These are phyloP conservation scores for Cladosporium sphaerospermum DNA, from an alignment of 2,329 filamentous ascomycete genomes.

Conservation along the genomic window DNA sequence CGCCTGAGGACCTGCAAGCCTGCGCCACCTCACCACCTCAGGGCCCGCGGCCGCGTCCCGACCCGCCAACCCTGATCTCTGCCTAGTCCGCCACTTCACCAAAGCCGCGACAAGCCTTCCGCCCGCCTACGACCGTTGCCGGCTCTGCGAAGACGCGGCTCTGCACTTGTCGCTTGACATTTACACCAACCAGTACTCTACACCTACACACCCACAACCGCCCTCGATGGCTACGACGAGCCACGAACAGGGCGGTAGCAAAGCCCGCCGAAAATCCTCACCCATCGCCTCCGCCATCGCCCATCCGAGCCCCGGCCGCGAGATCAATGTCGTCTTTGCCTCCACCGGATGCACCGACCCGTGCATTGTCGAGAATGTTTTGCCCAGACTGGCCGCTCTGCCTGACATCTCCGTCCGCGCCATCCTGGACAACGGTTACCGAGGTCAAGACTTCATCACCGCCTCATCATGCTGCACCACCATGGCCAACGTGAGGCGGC, in stretches of 20 bases:
- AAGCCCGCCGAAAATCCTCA: neutral
- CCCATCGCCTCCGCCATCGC: neutral
- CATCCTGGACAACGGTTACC: conserved; percentile 29
- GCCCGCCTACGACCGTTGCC: too few species aligned
- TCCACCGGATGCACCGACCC: conserved; percentile 29
- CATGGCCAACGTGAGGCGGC: conserved; percentile 25
- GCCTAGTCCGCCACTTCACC: too few species aligned
- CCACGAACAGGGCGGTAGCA: conserved; percentile 10
- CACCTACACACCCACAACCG: neutral
- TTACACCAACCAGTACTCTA: neutral
- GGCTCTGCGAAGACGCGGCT: too few species aligned
- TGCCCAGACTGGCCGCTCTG: conserved; percentile 27
- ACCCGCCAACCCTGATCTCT: too few species aligned
- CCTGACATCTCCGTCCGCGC: conserved; percentile 30
- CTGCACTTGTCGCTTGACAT: too few species aligned
- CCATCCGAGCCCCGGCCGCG: conserved; percentile 11
- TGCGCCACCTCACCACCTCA: too few species aligned
- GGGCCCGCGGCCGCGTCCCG: too few species aligned
- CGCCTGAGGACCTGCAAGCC: too few species aligned
- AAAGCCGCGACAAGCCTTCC: too few species aligned
- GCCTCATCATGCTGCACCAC: conserved; percentile 28
- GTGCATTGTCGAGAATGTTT: conserved; percentile 26
- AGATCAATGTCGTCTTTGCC: conserved; percentile 31
- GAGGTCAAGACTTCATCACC: conserved; percentile 28
- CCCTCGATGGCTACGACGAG: conserved; percentile 5